Conservation (phyloP, 2,329 filamentous ascomycete genomes). For the Trichoderma breve region DNA sequence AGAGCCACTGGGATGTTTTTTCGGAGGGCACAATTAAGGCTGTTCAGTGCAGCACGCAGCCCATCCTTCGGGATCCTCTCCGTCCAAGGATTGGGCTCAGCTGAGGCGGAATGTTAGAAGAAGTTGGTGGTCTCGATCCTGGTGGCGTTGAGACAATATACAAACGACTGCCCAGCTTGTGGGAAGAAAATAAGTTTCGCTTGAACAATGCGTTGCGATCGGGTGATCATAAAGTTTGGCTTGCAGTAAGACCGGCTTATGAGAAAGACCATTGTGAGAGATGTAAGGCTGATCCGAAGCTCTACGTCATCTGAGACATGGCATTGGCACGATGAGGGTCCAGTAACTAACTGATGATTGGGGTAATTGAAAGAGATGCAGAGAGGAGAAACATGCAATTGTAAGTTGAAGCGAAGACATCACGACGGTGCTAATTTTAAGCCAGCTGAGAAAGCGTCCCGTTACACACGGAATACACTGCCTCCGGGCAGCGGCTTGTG, state of each 20-base stretch:
- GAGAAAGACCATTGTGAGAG: neutral
- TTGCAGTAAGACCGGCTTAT: neutral
- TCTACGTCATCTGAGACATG: neutral
- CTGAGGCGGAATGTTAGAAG: neutral
- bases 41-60: neutral
- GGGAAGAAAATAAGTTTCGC: neutral
- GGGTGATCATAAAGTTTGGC: neutral
- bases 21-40: neutral
- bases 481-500: neutral
- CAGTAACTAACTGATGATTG: neutral
- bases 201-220: neutral
- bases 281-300: neutral
- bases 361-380: neutral
- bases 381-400: neutral
- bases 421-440: neutral
- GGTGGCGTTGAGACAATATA: neutral
- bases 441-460: neutral
- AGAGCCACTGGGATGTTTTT: neutral
- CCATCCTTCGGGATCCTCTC: neutral
- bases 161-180: neutral
- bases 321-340: neutral
- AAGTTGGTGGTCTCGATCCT: neutral
- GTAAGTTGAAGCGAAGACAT: neutral
- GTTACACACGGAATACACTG: neutral
- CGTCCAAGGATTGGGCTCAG: neutral